These are phyloP conservation scores for Psilocybe mexicana DNA, from an alignment of 1,284 basidiomycete species.

Conservation along the genomic window DNA sequence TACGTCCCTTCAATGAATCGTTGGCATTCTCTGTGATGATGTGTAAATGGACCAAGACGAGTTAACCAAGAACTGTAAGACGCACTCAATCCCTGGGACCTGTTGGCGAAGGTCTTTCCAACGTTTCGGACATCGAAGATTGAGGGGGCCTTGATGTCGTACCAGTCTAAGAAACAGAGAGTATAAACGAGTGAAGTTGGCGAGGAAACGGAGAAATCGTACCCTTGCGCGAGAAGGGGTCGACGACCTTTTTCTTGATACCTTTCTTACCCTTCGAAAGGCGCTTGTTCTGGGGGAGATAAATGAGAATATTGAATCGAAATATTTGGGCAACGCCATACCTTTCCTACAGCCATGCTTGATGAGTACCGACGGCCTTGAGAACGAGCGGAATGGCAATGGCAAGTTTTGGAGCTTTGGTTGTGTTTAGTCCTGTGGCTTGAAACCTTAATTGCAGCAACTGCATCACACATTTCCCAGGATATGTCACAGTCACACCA, in stretches of 20 bases:
- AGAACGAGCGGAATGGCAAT: slow-evolving; percentile 46
- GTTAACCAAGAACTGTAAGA: slow-evolving; percentile 23
- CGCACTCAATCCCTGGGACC: slow-evolving; percentile 96
- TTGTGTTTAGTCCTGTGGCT: slow-evolving; percentile 47
- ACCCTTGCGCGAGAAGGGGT: slow-evolving; percentile 99
- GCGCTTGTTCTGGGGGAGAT: slow-evolving; percentile 83
- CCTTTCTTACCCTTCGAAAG: slow-evolving; percentile 99
- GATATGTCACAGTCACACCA: slow-evolving; percentile 25
- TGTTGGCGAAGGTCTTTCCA: slow-evolving; percentile 99
- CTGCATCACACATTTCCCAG: slow-evolving; percentile 43
- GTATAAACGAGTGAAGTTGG: not conserved
- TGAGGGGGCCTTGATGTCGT: slow-evolving; percentile 98
- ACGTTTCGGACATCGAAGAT: slow-evolving; percentile 97
- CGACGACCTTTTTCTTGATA: slow-evolving; percentile 99
- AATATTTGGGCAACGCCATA: slow-evolving; percentile 31
- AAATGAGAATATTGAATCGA: not conserved
- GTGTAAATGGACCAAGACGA: slow-evolving; percentile 9
- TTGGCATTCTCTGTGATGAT: slow-evolving; percentile 87
- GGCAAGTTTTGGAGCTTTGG: slow-evolving; percentile 47
- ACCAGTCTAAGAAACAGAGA: slow-evolving; percentile 78
- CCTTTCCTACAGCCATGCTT: slow-evolving; percentile 93
- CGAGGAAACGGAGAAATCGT: slow-evolving; percentile 4
- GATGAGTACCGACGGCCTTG: slow-evolving; percentile 42
- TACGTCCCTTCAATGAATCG: slow-evolving; percentile 97
- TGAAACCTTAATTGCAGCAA: slow-evolving; percentile 46